Base-by-base conservation (phyloP, 805 yeast species). In the Yarrowia sp. region DNA sequence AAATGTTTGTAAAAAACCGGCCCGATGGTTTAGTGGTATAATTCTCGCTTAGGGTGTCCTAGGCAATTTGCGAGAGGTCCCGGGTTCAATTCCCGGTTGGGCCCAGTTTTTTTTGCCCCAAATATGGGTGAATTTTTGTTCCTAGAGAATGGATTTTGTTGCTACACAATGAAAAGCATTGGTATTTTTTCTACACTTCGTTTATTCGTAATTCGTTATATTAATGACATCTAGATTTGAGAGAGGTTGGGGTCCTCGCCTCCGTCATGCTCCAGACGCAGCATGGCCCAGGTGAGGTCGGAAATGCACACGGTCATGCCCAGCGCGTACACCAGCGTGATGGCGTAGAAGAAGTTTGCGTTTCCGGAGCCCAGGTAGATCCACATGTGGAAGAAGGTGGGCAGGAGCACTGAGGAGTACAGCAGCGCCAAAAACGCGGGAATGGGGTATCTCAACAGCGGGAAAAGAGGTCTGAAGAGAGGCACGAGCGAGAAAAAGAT, bases 311-410 rank as follows among this genome's bases (percentile, higher is more conserved):
- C 76, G 0, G 87, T 86, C 71, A 92, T 83, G 3, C 92, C 90
- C 9, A 87, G 79, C 0, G 90, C 87, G 77, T 92, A 89, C 2
- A 89, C 90, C 69, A 95, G 82, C 3, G 95, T 91, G 73, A 95
- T 90, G 44, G 98, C 97, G 79, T 94, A 95, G 80, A 92, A 95
- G 80, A 95, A 95, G 78, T 95, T 95, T 65, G 97, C 88, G 79
- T 95, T 95, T 34, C 99, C 99, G 39, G 95, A 91, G 14, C 97
- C 97, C 68, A 91, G 82, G 69, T 88, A 89, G 72, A 94, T 91
- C 99, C 99, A 95, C 69, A 95, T 84, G 76, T 92, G 92, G 79
- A 92, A 92, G 76, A 94, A 95, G 10, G 91, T 87, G 1, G 98
- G 98, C 6, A 95, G 86, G 58, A 95, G 81, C 1, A 90, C 80